Conservation (phyloP, 345 rosid species). For the Aethionema arabicum region DNA sequence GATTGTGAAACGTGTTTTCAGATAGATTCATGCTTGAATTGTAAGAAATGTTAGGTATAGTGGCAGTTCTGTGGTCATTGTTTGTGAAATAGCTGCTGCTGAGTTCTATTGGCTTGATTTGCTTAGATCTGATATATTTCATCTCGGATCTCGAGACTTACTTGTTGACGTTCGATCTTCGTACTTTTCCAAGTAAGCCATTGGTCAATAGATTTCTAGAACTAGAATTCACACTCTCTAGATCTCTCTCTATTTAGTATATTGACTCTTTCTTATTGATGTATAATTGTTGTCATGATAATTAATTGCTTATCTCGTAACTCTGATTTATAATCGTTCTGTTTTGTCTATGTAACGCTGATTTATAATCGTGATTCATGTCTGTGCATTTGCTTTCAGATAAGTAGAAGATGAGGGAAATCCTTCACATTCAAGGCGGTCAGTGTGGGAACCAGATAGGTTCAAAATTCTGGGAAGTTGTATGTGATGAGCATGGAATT, state of each 20-base stretch:
- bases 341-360: constrained; percentile 1
- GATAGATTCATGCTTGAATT: no score
- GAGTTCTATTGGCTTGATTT: background rate
- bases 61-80: background rate
- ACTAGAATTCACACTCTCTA: no score
- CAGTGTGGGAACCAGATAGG: constrained; percentile 86
- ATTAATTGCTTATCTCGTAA: no score
- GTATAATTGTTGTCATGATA: no score
- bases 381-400: constrained; percentile 22
- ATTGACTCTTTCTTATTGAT: no score
- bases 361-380: constrained; percentile 14
- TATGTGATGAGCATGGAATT: constrained; percentile 77
- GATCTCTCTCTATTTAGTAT: no score
- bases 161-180: no score
- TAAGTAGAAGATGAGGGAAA: constrained; percentile 60
- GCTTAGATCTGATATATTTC: constrained; percentile 19
- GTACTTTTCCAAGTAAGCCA: no score
- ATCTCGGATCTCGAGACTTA: background rate
- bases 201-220: no score
- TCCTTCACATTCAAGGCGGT: constrained; percentile 76
- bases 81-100: background rate
- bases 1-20: no score
- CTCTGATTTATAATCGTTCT: background rate
- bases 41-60: no score
- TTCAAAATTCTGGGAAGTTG: constrained; percentile 82